Percentiles rank a stretch among this genome's conserved stretches.
Evolutionary conservation across 768 basidiomycete genomes (phyloP).

Genomic region (Thelephora ganbajun): DNA sequence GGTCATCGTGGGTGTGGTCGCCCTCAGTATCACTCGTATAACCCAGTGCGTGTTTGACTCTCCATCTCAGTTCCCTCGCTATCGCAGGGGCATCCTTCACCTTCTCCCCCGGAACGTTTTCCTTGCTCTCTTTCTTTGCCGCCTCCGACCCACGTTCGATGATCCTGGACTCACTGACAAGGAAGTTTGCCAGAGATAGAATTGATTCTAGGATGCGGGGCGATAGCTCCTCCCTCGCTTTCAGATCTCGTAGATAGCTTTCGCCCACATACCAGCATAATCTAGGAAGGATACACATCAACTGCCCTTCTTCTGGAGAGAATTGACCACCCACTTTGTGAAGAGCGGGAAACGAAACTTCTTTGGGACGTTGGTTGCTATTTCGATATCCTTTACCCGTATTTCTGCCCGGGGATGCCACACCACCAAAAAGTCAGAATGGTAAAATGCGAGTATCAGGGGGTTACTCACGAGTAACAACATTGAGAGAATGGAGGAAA

Average conservation of each 20-base stretch:
- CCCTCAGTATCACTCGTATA: slow-evolving; percentile 57
- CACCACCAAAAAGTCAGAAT: neutral
- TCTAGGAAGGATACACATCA: slow-evolving; percentile 25
- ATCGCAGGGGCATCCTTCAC: slow-evolving; percentile 72
- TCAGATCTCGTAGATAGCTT: slow-evolving; percentile 62
- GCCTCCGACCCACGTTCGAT: slow-evolving; percentile 62
- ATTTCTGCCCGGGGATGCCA: slow-evolving; percentile 41
- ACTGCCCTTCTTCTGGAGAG: neutral
- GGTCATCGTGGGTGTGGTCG: slow-evolving; percentile 16
- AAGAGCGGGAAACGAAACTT: slow-evolving; percentile 18
- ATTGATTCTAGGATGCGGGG: slow-evolving; percentile 60
- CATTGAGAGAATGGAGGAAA: slow-evolving; percentile 87
- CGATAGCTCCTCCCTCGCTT: slow-evolving; percentile 35
- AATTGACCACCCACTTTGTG: slow-evolving; percentile 9
- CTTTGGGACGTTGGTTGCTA: slow-evolving; percentile 83
- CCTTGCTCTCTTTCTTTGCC: slow-evolving; percentile 64
- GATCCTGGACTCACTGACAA: slow-evolving; percentile 60
- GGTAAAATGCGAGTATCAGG: neutral
- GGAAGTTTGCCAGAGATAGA: slow-evolving; percentile 56
- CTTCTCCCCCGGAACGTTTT: slow-evolving; percentile 68
- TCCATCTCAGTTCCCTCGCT: slow-evolving; percentile 80
- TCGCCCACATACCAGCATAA: slow-evolving; percentile 88
- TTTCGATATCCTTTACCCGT: slow-evolving; percentile 82
- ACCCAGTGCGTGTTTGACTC: slow-evolving; percentile 48
- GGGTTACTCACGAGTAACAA: slow-evolving; percentile 58